A percentile compares a stretch with the other conserved stretches of the same genome.
Conservation (phyloP, 768 basidiomycete species). For the Mycena alexandri region DNA sequence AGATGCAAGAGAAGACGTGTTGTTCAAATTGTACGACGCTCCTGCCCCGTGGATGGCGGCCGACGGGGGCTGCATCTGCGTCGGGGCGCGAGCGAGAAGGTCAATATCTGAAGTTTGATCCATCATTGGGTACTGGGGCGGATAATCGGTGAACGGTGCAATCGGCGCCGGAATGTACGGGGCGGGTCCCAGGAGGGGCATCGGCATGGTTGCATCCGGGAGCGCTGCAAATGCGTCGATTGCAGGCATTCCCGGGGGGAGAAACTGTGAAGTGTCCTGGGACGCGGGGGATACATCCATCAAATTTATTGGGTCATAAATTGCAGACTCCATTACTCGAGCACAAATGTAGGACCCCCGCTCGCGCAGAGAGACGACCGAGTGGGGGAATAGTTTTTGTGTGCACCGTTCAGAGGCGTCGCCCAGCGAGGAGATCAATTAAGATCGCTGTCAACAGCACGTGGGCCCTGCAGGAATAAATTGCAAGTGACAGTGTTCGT, state of each 20-base stretch:
- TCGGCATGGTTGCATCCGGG: conserved; percentile 23
- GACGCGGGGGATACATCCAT: conserved; percentile 31
- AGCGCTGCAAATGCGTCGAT: conserved; percentile 23
- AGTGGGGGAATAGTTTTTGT: conserved; percentile 5
- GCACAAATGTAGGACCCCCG: conserved; percentile 39
- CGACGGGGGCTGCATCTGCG: conserved; percentile 53
- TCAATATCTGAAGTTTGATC: conserved; percentile 39
- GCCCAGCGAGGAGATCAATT: conserved; percentile 32
- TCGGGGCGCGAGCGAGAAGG: conserved; percentile 48
- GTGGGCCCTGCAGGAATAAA: conserved; percentile 15
- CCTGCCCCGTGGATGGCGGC: conserved; percentile 54
- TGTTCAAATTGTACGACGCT: conserved; percentile 53
- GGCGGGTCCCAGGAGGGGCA: conserved; percentile 25
- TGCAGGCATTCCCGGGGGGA: conserved; percentile 23
- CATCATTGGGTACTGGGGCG: conserved; percentile 33
- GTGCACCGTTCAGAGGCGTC: conserved; percentile 30
- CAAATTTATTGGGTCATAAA: conserved; percentile 36
- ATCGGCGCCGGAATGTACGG: conserved; percentile 28
- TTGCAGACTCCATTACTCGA: conserved; percentile 40
- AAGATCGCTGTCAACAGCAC: conserved; percentile 26
- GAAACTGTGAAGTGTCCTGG: conserved; percentile 27
- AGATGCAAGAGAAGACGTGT: conserved; percentile 59
- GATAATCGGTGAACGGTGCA: conserved; percentile 30
- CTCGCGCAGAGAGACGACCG: conserved; percentile 7
- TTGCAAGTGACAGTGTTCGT: neutral